Evolutionary conservation across 768 basidiomycete genomes (phyloP).

Genomic region (Mycena chlorophos): DNA sequence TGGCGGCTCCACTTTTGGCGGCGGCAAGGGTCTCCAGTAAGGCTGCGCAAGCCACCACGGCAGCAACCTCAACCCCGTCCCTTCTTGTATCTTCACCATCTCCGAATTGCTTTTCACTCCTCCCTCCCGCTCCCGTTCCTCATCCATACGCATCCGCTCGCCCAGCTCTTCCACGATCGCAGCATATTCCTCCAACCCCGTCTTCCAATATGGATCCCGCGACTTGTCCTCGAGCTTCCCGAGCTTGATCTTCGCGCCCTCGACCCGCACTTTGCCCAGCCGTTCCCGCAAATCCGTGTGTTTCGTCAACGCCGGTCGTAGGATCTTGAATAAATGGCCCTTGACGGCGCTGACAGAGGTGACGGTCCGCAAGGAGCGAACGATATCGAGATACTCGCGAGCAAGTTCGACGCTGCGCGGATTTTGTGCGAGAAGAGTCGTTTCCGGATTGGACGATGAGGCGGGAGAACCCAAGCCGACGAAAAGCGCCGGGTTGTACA

Average conservation of each 20-base stretch:
- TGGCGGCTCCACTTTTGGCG: neutral
- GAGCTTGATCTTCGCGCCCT: conserved; percentile 9
- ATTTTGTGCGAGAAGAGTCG: conserved; percentile 45
- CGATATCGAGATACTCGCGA: conserved; percentile 83
- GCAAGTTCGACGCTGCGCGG: conserved; percentile 68
- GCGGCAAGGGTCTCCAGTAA: conserved; percentile 51
- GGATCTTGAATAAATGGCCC: conserved; percentile 90
- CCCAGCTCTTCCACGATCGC: conserved; percentile 63
- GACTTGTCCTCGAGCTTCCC: conserved; percentile 20
- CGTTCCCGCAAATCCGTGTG: conserved; percentile 73
- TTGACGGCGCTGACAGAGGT: conserved; percentile 80
- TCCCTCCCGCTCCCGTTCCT: conserved; percentile 47
- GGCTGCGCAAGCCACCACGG: conserved; percentile 62
- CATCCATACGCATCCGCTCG: conserved; percentile 53
- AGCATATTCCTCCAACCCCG: conserved; percentile 46
- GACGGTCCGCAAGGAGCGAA: conserved; percentile 63
- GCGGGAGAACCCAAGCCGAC: conserved; percentile 30
- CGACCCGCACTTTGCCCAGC: conserved; percentile 44
- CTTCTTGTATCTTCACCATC: conserved; percentile 42
- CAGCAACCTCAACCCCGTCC: conserved; percentile 48
- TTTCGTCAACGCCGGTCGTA: conserved; percentile 69
- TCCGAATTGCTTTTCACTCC: conserved; percentile 31
- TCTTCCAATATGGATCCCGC: conserved; percentile 15
- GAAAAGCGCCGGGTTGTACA: conserved; percentile 91
- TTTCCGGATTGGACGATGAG: conserved; percentile 28